A percentile compares a stretch with the other conserved stretches of the same genome.
Conservation (phyloP, 345 rosid genomes). For the Eucalyptus tenuipes region DNA sequence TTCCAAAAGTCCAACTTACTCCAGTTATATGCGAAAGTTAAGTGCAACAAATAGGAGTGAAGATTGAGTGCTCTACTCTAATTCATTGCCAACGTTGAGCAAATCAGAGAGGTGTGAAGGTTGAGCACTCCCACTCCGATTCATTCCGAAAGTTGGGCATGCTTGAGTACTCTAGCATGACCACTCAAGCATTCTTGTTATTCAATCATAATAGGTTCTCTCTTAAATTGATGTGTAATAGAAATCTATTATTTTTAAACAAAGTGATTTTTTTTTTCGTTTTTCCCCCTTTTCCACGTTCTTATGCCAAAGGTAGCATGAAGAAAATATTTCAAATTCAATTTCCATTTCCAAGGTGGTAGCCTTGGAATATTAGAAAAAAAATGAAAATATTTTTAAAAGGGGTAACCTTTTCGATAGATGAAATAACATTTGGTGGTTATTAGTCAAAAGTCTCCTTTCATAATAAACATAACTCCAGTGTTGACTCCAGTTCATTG, state of each 20-base stretch:
- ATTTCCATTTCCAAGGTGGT: neutral
- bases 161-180: neutral
- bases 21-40: neutral
- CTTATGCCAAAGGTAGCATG: neutral
- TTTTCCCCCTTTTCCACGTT: neutral
- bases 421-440: neutral
- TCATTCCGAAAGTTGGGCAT: neutral
- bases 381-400: too few relatives aligned
- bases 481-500: neutral
- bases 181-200: neutral
- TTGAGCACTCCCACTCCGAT: neutral
- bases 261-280: neutral
- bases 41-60: fast-evolving
- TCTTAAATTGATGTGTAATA: neutral
- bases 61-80: neutral
- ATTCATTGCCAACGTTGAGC: neutral
- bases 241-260: neutral
- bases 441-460: neutral
- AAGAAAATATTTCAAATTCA: neutral
- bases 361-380: neutral
- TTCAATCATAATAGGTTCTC: neutral
- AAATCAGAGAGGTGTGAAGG: neutral
- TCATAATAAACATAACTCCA: neutral
- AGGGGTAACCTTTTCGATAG: neutral
- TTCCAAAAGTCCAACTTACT: too few relatives aligned